Base-by-base conservation (phyloP, 768 basidiomycete species). In the Leccinum subgranulosum region DNA sequence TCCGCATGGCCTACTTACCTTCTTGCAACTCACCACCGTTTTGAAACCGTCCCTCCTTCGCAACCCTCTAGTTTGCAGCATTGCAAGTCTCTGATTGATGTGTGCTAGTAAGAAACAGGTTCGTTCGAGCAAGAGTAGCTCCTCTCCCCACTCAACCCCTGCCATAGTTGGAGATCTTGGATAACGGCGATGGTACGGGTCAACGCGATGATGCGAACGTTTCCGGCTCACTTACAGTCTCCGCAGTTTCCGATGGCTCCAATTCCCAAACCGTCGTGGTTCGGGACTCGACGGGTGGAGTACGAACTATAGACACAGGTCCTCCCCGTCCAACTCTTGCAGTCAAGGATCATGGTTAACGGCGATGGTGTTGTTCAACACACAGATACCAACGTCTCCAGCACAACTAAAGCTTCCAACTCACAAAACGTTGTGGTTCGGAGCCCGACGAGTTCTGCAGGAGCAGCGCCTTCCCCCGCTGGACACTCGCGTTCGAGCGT, bases 101-200 rank as follows among this genome's bases (percentile, higher is more conserved):
- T 66, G 65, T 49, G 3, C 64, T 12, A 6, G 23, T 27, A 56
- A n/a, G 2, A 60, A 46, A 50, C 57, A 62, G 63, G 65, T 66
- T n/a, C 41, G 65, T 65, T 48, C 4, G 33, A 21, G 46, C 12
- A 33, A 25, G 39, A 46, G 17, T n/a, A 21, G 27, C 9, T 3
- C n/a, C 31, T 36, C n/a, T 34, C 8, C 31, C 10, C 25, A 14
- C 55, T 64, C 46, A 66, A 41, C 3, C 14, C 14, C 25, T 25
- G 29, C 33, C 39, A n/a, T 11, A 67, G 65, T 56, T 56, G 1
- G 21, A 14, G 15, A 21, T 52, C 9, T 21, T 57, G 19, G 53
- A 62, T 31, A 47, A 57, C 28, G 39, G n/a, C 28, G 51, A 47
- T 10, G 9, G 47, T 25, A 23, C 54, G 11, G 4, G 17, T 43